phyloP scores from a whole-genome alignment of 305 asterid genomes.

The Andrographis paniculata region DNA sequence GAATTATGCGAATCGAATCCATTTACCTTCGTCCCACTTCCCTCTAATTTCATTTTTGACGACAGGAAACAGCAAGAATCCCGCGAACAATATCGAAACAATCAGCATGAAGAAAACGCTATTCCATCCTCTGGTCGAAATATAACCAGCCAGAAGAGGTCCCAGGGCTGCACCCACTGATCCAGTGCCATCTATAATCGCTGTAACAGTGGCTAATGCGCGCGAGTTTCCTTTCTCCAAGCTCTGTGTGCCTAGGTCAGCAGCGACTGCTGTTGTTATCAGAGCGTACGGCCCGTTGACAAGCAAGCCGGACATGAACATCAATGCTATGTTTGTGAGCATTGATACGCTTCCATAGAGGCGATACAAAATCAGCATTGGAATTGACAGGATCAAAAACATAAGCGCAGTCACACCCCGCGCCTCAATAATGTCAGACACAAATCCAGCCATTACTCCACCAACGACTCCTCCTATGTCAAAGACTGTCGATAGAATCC shows the following conservation, averaged over 20 bases:
- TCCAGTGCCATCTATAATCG: constrained; percentile 94
- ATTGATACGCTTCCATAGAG: constrained; percentile 68
- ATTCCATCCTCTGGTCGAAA: constrained; percentile 91
- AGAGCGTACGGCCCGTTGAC: constrained; percentile 91
- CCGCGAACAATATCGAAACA: constrained; percentile 48
- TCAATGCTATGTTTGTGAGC: constrained; percentile 43
- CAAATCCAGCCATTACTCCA: constrained; percentile 69
- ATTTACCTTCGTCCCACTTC: constrained; percentile 63
- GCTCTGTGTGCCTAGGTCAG: constrained; percentile 90
- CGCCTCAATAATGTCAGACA: constrained; percentile 76
- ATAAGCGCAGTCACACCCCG: constrained; percentile 66
- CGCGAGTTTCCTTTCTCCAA: constrained; percentile 55
- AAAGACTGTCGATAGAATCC: constrained; percentile 73
- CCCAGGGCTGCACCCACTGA: constrained; percentile 93
- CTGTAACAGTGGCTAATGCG: constrained; percentile 84
- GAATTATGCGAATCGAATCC: constrained; percentile 48
- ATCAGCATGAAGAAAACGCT: constrained; percentile 77
- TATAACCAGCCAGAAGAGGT: constrained; percentile 91
- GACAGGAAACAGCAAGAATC: constrained; percentile 44
- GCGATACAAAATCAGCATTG: constrained; percentile 65
- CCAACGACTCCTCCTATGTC: constrained; percentile 87
- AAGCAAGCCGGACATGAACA: constrained; percentile 72
- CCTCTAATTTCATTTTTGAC: constrained; percentile 55
- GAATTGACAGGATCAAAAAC: constrained; percentile 62
- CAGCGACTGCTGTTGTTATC: constrained; percentile 94